A percentile compares a stretch with the other conserved stretches of the same genome.
Evolutionary conservation across 495 filamentous ascomycete species (phyloP).

Genomic region (Niebla homalea): DNA sequence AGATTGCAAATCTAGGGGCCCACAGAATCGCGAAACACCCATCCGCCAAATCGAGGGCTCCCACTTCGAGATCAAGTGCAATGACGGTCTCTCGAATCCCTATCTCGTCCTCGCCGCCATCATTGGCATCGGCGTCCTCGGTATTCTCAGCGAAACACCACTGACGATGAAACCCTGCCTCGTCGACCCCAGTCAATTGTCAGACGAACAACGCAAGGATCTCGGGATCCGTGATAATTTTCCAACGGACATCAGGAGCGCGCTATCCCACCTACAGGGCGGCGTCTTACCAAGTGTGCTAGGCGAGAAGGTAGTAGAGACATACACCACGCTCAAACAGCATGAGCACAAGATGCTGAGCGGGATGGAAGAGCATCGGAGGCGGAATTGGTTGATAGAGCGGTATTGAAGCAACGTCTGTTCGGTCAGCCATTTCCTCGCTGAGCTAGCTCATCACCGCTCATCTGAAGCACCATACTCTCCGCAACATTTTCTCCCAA

Average conservation of each 20-base stretch:
- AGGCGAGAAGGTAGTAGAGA: constrained; percentile 37
- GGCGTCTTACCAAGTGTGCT: constrained; percentile 34
- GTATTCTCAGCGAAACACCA: constrained; percentile 32
- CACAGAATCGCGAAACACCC: constrained; percentile 59
- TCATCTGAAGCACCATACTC: not conserved
- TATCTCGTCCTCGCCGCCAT: constrained; percentile 57
- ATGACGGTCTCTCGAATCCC: constrained; percentile 63
- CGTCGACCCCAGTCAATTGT: constrained; percentile 40
- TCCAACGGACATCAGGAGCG: constrained; percentile 38
- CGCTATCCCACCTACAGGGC: constrained; percentile 33
- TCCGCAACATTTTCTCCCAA: not conserved
- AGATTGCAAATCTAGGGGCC: constrained; percentile 39
- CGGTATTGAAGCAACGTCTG: constrained; percentile 29
- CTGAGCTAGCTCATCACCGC: not conserved
- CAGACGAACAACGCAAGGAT: constrained; percentile 31
- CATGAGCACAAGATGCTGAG: constrained; percentile 34
- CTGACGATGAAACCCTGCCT: constrained; percentile 44
- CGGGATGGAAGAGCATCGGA: constrained; percentile 28
- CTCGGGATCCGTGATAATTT: constrained; percentile 41
- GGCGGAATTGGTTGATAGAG: constrained; percentile 48
- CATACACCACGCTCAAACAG: constrained; percentile 47
- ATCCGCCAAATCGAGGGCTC: constrained; percentile 46
- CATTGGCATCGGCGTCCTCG: constrained; percentile 50
- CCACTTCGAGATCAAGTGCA: constrained; percentile 58
- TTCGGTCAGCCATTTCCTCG: not conserved